Conservation (phyloP, 495 filamentous ascomycete genomes). For the Penicillium pancosmium region DNA sequence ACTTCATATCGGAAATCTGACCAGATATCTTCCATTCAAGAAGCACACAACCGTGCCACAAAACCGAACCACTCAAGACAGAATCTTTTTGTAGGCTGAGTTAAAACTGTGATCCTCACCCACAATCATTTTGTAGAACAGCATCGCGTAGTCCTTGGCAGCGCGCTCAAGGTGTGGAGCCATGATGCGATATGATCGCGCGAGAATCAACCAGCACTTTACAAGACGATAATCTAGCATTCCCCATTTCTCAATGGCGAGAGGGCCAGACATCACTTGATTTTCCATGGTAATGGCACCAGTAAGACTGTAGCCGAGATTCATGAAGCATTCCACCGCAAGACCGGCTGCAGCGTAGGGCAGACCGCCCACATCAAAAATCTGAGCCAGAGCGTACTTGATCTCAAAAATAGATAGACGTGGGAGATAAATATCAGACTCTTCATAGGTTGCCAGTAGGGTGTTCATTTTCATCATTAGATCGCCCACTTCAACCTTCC, state of each 20-base stretch:
- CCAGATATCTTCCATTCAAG: too few species aligned
- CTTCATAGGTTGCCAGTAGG: not conserved
- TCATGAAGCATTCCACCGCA: not conserved
- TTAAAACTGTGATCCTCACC: not conserved
- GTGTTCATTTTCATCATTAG: not conserved
- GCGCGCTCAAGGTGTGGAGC: not conserved
- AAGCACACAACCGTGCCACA: too few species aligned
- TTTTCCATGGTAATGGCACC: not conserved
- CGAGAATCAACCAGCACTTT: not conserved
- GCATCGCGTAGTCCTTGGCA: not conserved
- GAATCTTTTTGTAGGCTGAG: not conserved
- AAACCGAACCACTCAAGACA: too few species aligned
- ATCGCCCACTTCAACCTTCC: not conserved
- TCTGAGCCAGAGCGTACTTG: not conserved
- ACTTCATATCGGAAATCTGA: too few species aligned
- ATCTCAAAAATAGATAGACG: not conserved
- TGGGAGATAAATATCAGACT: not conserved
- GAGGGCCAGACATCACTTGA: not conserved
- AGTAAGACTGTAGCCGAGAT: not conserved
- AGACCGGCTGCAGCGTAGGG: not conserved
- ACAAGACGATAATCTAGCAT: not conserved
- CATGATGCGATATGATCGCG: not conserved
- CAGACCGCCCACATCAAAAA: not conserved
- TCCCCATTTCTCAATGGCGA: not conserved
- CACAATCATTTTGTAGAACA: constrained; percentile 4